Conservation (phyloP, 2,329 filamentous ascomycete species). For the Plenodomus lindquistii region DNA sequence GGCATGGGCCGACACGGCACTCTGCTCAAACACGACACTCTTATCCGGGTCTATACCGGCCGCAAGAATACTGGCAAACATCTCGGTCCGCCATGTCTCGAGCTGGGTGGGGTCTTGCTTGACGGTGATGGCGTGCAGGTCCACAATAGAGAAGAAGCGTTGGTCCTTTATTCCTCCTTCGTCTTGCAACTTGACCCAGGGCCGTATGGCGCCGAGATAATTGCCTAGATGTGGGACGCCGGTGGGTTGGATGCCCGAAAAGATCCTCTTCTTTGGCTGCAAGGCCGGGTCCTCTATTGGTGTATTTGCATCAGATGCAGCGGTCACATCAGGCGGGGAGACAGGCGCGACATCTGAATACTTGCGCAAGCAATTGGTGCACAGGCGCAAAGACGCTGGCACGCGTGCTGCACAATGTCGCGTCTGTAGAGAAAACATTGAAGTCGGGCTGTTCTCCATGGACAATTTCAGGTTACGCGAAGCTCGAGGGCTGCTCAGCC, state of each 20-base stretch:
- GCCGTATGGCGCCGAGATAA: slow-evolving; percentile 84
- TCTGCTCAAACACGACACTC: slow-evolving; percentile 82
- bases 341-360: slow-evolving; percentile 4
- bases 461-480: slow-evolving; percentile 1
- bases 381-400: slow-evolving; percentile 2
- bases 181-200: slow-evolving; percentile 84
- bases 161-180: slow-evolving; percentile 59
- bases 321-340: background rate
- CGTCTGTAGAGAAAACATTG: slow-evolving; percentile 27
- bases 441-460: slow-evolving; percentile 1
- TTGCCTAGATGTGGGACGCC: slow-evolving; percentile 94
- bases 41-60: slow-evolving; percentile 80
- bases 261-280: slow-evolving; percentile 56
- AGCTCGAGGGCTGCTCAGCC: slow-evolving; percentile 13
- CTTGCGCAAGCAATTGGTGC: slow-evolving; percentile 11
- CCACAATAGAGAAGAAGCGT: slow-evolving; percentile 85
- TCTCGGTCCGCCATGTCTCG: slow-evolving; percentile 69
- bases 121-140: slow-evolving; percentile 89
- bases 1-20: slow-evolving; percentile 73
- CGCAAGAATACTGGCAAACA: slow-evolving; percentile 78
- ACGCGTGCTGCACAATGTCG: slow-evolving; percentile 21
- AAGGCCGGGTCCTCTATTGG: background rate
- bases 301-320: too few relatives aligned
- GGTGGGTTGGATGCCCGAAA: slow-evolving; percentile 97
- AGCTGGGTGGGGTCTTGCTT: slow-evolving; percentile 65